Evolutionary conservation across 2,329 filamentous ascomycete species (phyloP), one percentile per base, ranked within the genome.

Genomic region (Fusarium caatingaense): DNA sequence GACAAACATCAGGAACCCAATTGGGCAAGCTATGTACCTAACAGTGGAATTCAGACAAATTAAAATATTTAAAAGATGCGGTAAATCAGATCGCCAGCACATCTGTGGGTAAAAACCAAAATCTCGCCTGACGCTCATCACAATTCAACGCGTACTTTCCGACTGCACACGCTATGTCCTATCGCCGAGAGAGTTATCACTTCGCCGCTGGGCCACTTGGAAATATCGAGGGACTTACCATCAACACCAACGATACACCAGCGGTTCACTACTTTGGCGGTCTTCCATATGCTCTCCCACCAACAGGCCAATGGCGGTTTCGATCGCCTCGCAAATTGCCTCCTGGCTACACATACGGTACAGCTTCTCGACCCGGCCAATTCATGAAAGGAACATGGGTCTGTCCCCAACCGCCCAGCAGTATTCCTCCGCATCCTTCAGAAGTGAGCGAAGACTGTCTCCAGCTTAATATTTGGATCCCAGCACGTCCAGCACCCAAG

Each of bases 381-480:
- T 55, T 44, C 10, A 45, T 28, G 15, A 21, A 16, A 2, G 28
- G 40, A 7, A 32, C 40, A 16, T 16, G 16, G 2, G 5, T 56
- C 1, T 60, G 56, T 11, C 56, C 56, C 0, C 56, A 56, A 3
- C 37, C 49, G 21, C 13, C 27, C 6, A 56, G 49, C 1, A 55
- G 37, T 13, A 56, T 28, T 4, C 41, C 37, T 1, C 37, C 49
- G 0, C 6, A 37, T 28, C n/a, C 40, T 4, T 18, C 40, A 20
- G 16, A 13, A 5, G 3, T 12, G 3, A n/a, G 16, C 10, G 56
- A 60, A 18, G 56, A 56, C 37, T 60, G 50, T 8, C 25, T 60
- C 2, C 41, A 44, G 12, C n/a, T 60, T 3, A 60, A 46, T 25
- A 56, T 60, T 7, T 60, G 50, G 50, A n/a, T 56, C 6, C 56